A percentile compares a stretch with the other conserved stretches of the same genome.
Conservation (phyloP, 176 grass and related monocot species). For the Oryza brachyantha region DNA sequence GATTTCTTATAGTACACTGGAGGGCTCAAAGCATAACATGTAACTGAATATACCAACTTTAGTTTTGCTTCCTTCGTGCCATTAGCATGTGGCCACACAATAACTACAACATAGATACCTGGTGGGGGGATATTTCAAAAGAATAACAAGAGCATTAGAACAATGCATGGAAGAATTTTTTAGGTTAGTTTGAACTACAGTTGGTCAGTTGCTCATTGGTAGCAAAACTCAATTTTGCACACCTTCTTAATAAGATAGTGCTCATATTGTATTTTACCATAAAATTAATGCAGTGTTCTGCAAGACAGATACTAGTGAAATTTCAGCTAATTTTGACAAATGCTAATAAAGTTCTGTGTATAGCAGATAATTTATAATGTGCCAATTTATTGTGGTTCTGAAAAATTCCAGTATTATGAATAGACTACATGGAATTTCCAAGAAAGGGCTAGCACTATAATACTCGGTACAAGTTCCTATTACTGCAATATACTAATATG, state of each 20-base stretch:
- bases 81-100: constrained; percentile 20
- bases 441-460: background rate
- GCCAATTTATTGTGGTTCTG: background rate
- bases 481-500: background rate
- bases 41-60: constrained; percentile 15
- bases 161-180: background rate
- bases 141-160: constrained; percentile 5
- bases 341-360: background rate
- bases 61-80: constrained; percentile 15
- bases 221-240: background rate
- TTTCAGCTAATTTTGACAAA: background rate
- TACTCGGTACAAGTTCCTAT: background rate
- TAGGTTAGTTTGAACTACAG: background rate
- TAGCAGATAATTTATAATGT: background rate
- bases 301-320: background rate
- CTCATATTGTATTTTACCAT: background rate
- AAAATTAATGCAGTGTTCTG: background rate
- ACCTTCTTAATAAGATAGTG: background rate
- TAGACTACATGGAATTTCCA: background rate
- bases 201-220: background rate
- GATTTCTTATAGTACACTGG: background rate
- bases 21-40: constrained; percentile 14
- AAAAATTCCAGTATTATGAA: background rate
- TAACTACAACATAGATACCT: constrained; percentile 21
- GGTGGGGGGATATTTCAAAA: constrained; percentile 13